Conservation (phyloP, 352 stramenopile species). For the Phytopythium cucurbitacearum region DNA sequence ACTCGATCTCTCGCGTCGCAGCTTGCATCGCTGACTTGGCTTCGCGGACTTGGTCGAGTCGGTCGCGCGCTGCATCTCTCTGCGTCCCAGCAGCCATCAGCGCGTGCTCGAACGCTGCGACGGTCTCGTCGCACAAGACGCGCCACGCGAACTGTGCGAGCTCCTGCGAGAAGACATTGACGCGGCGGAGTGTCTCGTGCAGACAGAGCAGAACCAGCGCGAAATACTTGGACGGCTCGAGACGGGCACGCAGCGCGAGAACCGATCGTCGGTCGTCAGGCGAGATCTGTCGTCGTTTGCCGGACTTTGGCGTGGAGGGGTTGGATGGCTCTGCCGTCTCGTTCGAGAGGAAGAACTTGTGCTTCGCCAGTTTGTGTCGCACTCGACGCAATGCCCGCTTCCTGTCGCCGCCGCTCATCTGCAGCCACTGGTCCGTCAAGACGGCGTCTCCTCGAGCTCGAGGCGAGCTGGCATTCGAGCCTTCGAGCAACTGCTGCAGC, state of each 20-base stretch:
- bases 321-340: too few species aligned
- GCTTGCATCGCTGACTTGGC: conserved; percentile 16
- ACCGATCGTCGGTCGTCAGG: not conserved
- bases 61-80: conserved; percentile 2
- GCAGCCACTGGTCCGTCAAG: conserved; percentile 10
- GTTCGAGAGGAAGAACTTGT: conserved; percentile 11
- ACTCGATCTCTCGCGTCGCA: conserved; percentile 18
- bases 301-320: not conserved
- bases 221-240: conserved; percentile 17
- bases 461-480: too few species aligned
- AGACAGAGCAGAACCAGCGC: conserved; percentile 31
- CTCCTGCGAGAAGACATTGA: conserved; percentile 31
- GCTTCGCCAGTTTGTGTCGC: conserved; percentile 5
- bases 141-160: conserved; percentile 24
- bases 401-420: conserved; percentile 10
- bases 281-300: not conserved
- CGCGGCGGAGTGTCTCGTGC: conserved; percentile 25
- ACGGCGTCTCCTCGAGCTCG: too few species aligned
- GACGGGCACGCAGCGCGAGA: not conserved
- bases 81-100: conserved; percentile 11
- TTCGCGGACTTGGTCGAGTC: conserved; percentile 17
- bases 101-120: conserved; percentile 13
- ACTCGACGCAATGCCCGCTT: conserved; percentile 4
- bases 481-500: not conserved
- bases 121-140: conserved; percentile 20